Base-by-base conservation (phyloP, 2,329 filamentous ascomycete genomes). In the Fusarium dlaminii region DNA sequence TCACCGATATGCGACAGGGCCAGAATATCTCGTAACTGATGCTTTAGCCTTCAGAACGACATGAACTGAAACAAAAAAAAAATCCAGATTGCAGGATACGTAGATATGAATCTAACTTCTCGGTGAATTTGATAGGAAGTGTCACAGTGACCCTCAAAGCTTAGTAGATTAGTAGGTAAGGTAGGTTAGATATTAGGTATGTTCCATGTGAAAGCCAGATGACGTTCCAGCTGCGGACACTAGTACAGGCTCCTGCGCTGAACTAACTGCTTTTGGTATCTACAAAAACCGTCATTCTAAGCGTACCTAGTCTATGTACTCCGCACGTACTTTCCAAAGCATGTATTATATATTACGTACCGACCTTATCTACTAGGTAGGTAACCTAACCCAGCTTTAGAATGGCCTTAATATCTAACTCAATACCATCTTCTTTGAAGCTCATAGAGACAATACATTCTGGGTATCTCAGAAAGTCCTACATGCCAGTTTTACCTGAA, bases 151-250 rank as follows among this genome's bases (percentile, higher is more conserved):
- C 24, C 27, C n/a, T 12, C 40, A 27, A 15, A 34, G 22, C 14
- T 32, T 59, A n/a, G 37, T 42, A 27, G 30, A 37, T 37, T 51
- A 13, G 30, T 40, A n/a, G 29, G 29, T 45, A 17, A 51, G 17
- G 32, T 37, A 27, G 27, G 40, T 45, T 40, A 46, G 12, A 40
- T 36, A 34, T 51, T 24, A 51, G 17, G 17, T 32, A 60, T 42
- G 59, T 66, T 70, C 62, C 61, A 77, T 76, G 69, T 76, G 74
- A 75, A 65, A 74, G 63, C 56, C 30, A 59, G 40, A 72, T 75
- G 73, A 74, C 73, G 73, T 75, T 45, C 43, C 62, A 63, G 27
- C 40, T 62, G 14, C 39, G 34, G 27, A 15, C 40, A 34, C 34
- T 37, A 43, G 49, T 46, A 37, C 24, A 37, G 36, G 46, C 18